phyloP scores from a whole-genome alignment of 805 yeast genomes.

The Ascoidea tarda region DNA sequence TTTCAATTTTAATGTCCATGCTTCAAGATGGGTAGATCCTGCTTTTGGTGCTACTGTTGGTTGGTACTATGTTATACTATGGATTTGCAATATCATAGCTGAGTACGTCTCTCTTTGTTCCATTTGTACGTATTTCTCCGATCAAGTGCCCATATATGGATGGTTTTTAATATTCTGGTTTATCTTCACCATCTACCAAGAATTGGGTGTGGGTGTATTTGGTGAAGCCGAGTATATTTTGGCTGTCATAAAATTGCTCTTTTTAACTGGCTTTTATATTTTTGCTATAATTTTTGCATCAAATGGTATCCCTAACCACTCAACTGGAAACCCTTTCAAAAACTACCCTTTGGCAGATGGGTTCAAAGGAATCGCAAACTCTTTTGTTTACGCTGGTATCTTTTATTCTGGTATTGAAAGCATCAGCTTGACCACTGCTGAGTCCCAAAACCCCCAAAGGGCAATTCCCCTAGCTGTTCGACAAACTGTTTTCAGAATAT shows the following conservation, averaged over 20 bases:
- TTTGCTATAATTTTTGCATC: slow-evolving; percentile 31
- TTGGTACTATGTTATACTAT: slow-evolving; percentile 36
- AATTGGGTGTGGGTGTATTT: slow-evolving; percentile 35
- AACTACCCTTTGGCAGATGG: slow-evolving; percentile 26
- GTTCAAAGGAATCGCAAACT: slow-evolving; percentile 40
- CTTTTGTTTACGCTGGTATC: slow-evolving; percentile 45
- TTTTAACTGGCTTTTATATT: slow-evolving; percentile 33
- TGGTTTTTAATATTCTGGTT: slow-evolving; percentile 40
- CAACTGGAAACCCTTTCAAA: slow-evolving; percentile 21
- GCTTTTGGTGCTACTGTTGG: slow-evolving; percentile 47
- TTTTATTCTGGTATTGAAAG: slow-evolving; percentile 37
- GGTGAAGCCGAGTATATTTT: slow-evolving; percentile 45
- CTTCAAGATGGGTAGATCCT: slow-evolving; percentile 33
- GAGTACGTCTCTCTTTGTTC: slow-evolving; percentile 42
- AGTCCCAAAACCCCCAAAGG: slow-evolving; percentile 40
- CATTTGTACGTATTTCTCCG: slow-evolving; percentile 34
- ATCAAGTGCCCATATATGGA: slow-evolving; percentile 38
- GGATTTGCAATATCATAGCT: slow-evolving; percentile 40
- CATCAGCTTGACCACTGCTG: slow-evolving; percentile 39
- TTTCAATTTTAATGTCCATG: slow-evolving; percentile 37
- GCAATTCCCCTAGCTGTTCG: slow-evolving; percentile 45
- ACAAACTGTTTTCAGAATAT: slow-evolving; percentile 43
- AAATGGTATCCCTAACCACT: slow-evolving; percentile 24
- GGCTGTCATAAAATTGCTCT: slow-evolving; percentile 33
- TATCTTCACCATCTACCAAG: slow-evolving; percentile 34